phyloP scores from a whole-genome alignment of 352 stramenopile species.

The Globisporangium ultimum region DNA sequence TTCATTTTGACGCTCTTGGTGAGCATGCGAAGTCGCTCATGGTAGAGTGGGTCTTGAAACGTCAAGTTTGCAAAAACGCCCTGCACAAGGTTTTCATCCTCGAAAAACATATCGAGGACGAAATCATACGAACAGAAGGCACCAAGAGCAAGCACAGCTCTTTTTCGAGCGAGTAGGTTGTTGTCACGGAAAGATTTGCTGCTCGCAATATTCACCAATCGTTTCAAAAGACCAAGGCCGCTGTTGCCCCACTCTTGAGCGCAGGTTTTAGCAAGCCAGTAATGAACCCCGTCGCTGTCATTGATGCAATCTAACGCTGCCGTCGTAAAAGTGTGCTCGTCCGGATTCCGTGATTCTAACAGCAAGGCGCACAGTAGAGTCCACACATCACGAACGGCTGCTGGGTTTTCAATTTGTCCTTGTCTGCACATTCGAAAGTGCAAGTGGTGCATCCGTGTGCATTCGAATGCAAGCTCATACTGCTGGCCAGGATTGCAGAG shows the following conservation, averaged over 20 bases:
- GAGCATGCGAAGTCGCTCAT: slow-evolving; percentile 4
- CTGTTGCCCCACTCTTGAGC: not conserved
- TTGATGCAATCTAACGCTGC: not conserved
- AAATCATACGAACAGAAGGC: not conserved
- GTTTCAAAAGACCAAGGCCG: not conserved
- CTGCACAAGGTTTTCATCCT: not conserved
- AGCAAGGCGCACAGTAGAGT: not conserved
- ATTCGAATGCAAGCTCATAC: not conserved
- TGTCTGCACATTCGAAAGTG: not conserved
- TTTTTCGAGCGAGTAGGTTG: not conserved
- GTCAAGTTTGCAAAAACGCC: not conserved
- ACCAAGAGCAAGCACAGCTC: slow-evolving; percentile 2
- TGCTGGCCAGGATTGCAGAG: not conserved
- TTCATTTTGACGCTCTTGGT: not conserved
- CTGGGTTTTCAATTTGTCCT: not conserved
- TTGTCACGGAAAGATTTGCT: not conserved
- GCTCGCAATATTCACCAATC: not conserved
- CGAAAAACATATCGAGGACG: not conserved
- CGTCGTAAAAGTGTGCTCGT: not conserved
- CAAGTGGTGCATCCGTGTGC: not conserved
- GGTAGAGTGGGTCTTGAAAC: not conserved
- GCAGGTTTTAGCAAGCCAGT: not conserved
- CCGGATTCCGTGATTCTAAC: not conserved
- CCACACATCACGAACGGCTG: not conserved
- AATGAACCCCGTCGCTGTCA: not conserved